Conservation (phyloP, 306 rosid genomes). For the Morella rubra region DNA sequence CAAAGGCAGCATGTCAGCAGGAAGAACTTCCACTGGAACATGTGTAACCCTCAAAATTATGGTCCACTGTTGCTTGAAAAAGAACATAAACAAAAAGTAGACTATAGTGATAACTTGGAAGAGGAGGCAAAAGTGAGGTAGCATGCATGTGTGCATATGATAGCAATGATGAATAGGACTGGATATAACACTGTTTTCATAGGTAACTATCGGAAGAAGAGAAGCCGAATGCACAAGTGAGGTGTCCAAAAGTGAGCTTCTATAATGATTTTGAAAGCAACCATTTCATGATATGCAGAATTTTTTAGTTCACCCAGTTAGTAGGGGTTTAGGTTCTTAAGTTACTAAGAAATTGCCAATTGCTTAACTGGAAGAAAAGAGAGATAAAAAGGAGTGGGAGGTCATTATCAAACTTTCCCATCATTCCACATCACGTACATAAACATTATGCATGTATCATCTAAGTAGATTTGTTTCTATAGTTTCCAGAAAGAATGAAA, state of each 20-base stretch:
- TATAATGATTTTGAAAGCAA: background rate
- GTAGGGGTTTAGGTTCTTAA: background rate
- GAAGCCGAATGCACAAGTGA: background rate
- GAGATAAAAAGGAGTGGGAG: background rate
- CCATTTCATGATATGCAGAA: background rate
- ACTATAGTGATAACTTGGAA: background rate
- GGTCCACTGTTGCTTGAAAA: background rate
- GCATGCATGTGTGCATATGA: background rate
- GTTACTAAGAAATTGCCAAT: background rate
- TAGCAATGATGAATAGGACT: background rate
- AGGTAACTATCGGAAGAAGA: background rate
- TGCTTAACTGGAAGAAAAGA: background rate
- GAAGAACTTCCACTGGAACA: background rate
- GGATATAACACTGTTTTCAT: background rate
- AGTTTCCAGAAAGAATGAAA: background rate
- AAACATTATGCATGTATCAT: background rate
- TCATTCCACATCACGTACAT: background rate
- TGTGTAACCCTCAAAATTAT: background rate
- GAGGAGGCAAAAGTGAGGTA: background rate
- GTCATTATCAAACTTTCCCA: background rate
- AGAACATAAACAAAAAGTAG: background rate
- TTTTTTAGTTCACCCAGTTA: background rate
- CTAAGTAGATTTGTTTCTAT: background rate
- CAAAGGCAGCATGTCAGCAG: slow-evolving; percentile 1
- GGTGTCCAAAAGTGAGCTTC: background rate